A percentile compares a stretch with the other conserved stretches of the same genome.
Evolutionary conservation across 2,329 filamentous ascomycete genomes (phyloP).

Genomic region (Parastagonospora nodorum): DNA sequence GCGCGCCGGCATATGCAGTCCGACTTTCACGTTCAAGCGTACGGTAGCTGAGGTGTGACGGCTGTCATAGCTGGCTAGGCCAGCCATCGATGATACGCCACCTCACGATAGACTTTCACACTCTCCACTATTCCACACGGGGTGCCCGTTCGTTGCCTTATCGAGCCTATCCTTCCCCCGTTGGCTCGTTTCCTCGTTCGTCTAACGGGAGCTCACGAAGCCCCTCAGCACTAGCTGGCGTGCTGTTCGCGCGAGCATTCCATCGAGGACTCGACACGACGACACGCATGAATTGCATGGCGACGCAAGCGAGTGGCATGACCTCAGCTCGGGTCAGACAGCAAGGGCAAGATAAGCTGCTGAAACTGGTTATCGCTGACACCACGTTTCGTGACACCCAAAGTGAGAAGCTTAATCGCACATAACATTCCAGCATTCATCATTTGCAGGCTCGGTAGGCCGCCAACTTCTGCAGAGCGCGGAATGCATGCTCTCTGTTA

Average conservation of each 20-base stretch:
- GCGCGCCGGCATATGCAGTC: background rate
- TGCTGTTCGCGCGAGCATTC: constrained; percentile 3
- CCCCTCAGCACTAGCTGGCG: constrained; percentile 8
- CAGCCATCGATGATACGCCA: constrained; percentile 10
- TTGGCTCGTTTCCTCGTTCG: constrained; percentile 5
- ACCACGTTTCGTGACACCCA: constrained; percentile 14
- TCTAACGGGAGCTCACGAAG: constrained; percentile 6
- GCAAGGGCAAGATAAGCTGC: constrained; percentile 2
- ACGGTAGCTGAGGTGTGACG: constrained; percentile 2
- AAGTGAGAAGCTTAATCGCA: constrained; percentile 13
- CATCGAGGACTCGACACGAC: background rate
- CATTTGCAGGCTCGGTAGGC: too few species aligned
- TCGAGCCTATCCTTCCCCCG: background rate
- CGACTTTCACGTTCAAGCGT: background rate
- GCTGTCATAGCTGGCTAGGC: constrained; percentile 9
- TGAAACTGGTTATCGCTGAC: constrained; percentile 1
- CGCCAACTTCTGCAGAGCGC: background rate
- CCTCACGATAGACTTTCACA: constrained; percentile 11
- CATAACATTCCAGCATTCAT: background rate
- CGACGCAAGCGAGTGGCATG: constrained; percentile 2
- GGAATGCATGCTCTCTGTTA: background rate
- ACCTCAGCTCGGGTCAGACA: constrained; percentile 3
- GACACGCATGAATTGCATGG: constrained; percentile 1
- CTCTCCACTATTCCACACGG: constrained; percentile 5
- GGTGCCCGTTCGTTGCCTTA: constrained; percentile 9